phyloP scores from a whole-genome alignment of 176 grass and related monocot genomes.

The Juncus effusus region DNA sequence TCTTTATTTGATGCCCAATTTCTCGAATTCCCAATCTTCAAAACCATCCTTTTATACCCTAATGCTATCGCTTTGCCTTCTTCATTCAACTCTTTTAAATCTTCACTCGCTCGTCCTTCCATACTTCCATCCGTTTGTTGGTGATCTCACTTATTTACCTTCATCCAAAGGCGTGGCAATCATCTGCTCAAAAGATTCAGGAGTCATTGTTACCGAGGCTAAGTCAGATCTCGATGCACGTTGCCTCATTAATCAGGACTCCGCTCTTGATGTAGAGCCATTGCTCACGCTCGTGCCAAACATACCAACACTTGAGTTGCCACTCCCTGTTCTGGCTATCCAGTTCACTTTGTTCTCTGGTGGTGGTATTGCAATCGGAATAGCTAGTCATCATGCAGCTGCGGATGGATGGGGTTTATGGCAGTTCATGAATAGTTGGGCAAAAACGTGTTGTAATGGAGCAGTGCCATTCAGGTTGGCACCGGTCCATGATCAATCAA shows the following conservation, averaged over 20 bases:
- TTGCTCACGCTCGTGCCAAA: slow-evolving; percentile 20
- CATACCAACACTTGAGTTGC: slow-evolving; percentile 15
- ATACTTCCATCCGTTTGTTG: slow-evolving; percentile 24
- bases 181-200: slow-evolving; percentile 9
- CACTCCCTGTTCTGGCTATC: slow-evolving; percentile 4
- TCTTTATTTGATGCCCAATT: slow-evolving; percentile 25
- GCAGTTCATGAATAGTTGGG: slow-evolving; percentile 15
- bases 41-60: slow-evolving; percentile 26
- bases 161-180: slow-evolving; percentile 10
- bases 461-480: not conserved
- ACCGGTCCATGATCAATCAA: slow-evolving; percentile 6
- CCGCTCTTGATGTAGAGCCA: slow-evolving; percentile 11
- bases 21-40: not conserved
- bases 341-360: slow-evolving; percentile 17
- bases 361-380: slow-evolving; percentile 19
- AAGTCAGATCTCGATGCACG: slow-evolving; percentile 13
- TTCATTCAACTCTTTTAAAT: not conserved
- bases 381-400: slow-evolving; percentile 12
- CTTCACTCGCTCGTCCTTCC: slow-evolving; percentile 15
- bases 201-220: slow-evolving; percentile 18
- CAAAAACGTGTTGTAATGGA: not conserved
- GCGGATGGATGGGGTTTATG: slow-evolving; percentile 24
- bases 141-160: slow-evolving; percentile 20
- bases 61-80: not conserved
- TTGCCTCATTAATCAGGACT: not conserved